phyloP scores from a whole-genome alignment of 768 basidiomycete species.

The Sistotremastrum niveocremeum region DNA sequence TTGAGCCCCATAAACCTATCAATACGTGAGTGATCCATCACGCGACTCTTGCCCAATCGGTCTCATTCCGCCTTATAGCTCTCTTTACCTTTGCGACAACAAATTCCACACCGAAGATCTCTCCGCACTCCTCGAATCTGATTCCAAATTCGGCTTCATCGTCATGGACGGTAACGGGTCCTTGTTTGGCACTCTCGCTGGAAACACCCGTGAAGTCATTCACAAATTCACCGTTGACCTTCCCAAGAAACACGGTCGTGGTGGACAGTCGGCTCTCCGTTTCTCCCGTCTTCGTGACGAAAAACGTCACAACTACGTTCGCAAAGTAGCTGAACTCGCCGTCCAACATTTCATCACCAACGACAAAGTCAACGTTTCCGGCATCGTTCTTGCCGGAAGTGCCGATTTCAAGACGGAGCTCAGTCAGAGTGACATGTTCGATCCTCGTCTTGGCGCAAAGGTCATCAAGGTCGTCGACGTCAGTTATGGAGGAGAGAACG shows the following conservation, averaged over 20 bases:
- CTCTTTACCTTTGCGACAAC: conserved; percentile 97
- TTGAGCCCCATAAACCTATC: conserved; percentile 97
- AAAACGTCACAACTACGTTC: conserved; percentile 98
- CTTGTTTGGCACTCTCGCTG: conserved; percentile 88
- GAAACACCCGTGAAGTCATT: conserved; percentile 92
- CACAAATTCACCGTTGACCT: conserved; percentile 99
- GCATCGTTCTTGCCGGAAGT: conserved; percentile 89
- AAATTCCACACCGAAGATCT: conserved; percentile 99
- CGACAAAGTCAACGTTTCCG: conserved; percentile 97
- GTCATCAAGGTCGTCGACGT: conserved; percentile 98
- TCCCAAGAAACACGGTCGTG: conserved; percentile 99
- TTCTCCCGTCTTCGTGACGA: conserved; percentile 99
- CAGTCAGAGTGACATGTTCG: conserved; percentile 93
- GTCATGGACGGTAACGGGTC: conserved; percentile 99
- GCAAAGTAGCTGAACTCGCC: conserved; percentile 93
- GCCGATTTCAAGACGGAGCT: conserved; percentile 99
- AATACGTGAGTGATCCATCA: conserved; percentile 60
- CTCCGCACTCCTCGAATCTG: conserved; percentile 91
- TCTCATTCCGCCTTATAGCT: conserved; percentile 32
- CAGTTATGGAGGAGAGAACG: conserved; percentile 96
- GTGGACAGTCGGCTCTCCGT: conserved; percentile 98
- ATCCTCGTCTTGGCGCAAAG: conserved; percentile 75
- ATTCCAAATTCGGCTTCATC: conserved; percentile 97
- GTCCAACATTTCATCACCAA: conserved; percentile 97
- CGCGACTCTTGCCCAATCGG: not conserved